A percentile compares a stretch with the other conserved stretches of the same genome.
phyloP scores from a whole-genome alignment of 805 yeast species.

The Wickerhamomyces xylosicus region DNA sequence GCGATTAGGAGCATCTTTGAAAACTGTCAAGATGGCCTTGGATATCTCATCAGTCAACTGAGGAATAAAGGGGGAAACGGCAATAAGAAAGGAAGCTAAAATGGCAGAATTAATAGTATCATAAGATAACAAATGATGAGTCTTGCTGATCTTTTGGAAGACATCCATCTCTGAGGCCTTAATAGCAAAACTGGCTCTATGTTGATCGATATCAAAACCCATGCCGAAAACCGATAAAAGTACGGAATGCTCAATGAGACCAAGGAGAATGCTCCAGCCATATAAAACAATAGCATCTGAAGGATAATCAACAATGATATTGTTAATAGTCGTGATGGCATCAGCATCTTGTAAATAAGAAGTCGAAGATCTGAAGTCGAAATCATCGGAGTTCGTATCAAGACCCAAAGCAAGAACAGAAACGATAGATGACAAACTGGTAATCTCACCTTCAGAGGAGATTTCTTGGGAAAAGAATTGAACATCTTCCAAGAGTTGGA shows the following conservation, averaged over 20 bases:
- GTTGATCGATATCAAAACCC: conserved; percentile 10
- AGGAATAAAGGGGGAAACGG: conserved; percentile 32
- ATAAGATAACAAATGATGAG: conserved; percentile 33
- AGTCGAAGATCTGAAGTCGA: conserved; percentile 26
- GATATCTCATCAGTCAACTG: conserved; percentile 31
- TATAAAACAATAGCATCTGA: conserved; percentile 43
- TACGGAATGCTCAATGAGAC: conserved; percentile 35
- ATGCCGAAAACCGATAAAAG: conserved; percentile 28
- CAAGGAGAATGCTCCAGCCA: conserved; percentile 56
- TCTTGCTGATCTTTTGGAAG: conserved; percentile 30
- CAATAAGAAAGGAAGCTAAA: conserved; percentile 23
- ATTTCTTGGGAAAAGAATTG: conserved; percentile 21
- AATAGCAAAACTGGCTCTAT: conserved; percentile 7
- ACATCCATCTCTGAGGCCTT: conserved; percentile 32
- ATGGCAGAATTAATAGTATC: conserved; percentile 43
- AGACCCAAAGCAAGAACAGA: conserved; percentile 48
- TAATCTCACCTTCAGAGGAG: too few relatives aligned
- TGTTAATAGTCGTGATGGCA: conserved; percentile 30
- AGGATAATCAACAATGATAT: conserved; percentile 25
- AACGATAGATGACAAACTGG: conserved; percentile 36
- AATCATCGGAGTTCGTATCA: conserved; percentile 34
- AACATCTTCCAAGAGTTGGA: conserved; percentile 32
- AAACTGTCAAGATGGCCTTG: conserved; percentile 19
- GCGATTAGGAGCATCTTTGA: conserved; percentile 23
- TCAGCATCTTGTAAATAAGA: conserved; percentile 31